phyloP scores from a whole-genome alignment of 257 asterid species.

The Verbena officinalis region DNA sequence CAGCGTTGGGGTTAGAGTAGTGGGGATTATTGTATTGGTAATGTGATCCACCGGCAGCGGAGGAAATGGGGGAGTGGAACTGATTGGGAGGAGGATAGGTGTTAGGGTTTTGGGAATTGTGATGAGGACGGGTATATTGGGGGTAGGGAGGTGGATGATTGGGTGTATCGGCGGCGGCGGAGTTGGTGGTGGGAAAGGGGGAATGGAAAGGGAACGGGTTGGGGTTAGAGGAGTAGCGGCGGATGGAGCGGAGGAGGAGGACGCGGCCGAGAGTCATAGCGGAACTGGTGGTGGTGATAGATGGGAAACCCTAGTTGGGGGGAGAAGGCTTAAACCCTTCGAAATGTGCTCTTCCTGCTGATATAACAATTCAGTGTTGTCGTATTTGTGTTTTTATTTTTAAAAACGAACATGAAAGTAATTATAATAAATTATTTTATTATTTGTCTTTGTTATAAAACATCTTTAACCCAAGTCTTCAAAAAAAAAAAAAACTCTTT shows the following conservation, averaged over 20 bases:
- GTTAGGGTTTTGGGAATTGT: neutral
- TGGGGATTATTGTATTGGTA: conserved; percentile 22
- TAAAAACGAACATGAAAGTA: no score
- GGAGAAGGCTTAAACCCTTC: conserved; percentile 20
- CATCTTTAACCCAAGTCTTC: no score
- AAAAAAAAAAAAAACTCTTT: no score
- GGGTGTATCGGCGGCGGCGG: no score
- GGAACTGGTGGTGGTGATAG: conserved; percentile 19
- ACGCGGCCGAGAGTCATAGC: conserved; percentile 43
- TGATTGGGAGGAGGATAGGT: conserved; percentile 20
- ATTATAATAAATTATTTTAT: no score
- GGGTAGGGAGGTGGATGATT: no score
- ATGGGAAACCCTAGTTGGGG: neutral
- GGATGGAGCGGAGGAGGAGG: conserved; percentile 55
- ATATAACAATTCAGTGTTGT: neutral
- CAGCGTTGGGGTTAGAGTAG: neutral
- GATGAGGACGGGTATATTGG: no score
- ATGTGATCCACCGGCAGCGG: conserved; percentile 13
- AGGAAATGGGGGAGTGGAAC: conserved; percentile 17
- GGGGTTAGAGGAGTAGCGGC: conserved; percentile 39
- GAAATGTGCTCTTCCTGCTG: neutral
- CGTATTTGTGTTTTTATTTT: no score
- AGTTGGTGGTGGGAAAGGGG: conserved; percentile 32
- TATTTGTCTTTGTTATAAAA: no score
- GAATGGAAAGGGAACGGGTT: conserved; percentile 35